Evolutionary conservation across 2,329 filamentous ascomycete species (phyloP).

Genomic region (Microdochium trichocladiopsis): DNA sequence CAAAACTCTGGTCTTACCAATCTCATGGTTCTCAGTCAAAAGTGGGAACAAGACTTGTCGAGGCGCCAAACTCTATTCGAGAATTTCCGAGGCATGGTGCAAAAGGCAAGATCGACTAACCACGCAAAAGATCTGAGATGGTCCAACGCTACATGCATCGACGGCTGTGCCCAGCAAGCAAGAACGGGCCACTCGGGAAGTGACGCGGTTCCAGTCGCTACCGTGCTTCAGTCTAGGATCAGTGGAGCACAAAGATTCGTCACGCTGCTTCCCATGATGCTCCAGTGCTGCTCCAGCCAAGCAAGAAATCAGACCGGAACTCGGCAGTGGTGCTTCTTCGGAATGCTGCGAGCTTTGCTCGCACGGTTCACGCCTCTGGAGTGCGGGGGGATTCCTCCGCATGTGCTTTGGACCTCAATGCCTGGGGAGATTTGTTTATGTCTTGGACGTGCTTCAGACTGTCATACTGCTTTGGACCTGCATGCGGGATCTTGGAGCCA

Average conservation of each 20-base stretch:
- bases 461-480: not conserved
- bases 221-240: too few relatives aligned
- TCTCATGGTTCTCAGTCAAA: too few relatives aligned
- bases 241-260: not conserved
- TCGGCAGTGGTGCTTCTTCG: too few relatives aligned
- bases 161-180: too few relatives aligned
- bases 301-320: too few relatives aligned
- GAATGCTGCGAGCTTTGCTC: too few relatives aligned
- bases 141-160: too few relatives aligned
- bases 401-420: not conserved
- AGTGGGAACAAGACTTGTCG: too few relatives aligned
- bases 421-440: not conserved
- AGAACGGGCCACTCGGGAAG: too few relatives aligned
- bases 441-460: not conserved
- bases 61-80: not conserved
- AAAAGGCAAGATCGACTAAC: not conserved
- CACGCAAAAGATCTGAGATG: not conserved
- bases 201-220: too few relatives aligned
- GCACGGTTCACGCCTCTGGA: not conserved
- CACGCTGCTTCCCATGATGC: not conserved
- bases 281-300: not conserved
- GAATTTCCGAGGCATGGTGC: not conserved
- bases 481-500: not conserved
- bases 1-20: not conserved
- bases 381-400: not conserved